Evolutionary conservation across 1,139 yeast genomes (phyloP).

Genomic region (Komagataea norvegica): DNA sequence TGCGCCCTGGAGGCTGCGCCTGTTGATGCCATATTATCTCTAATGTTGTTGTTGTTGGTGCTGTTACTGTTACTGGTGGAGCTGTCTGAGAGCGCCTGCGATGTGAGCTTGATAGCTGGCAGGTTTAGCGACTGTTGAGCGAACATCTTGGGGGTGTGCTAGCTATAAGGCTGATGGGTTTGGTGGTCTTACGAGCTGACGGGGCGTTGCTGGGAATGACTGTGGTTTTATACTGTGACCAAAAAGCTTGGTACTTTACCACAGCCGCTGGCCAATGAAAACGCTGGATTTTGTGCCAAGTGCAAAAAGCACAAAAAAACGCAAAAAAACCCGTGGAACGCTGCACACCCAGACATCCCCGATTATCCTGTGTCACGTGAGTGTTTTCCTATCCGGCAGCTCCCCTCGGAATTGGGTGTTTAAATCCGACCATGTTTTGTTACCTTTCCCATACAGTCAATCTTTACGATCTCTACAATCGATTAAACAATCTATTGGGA

Average conservation of each 20-base stretch:
- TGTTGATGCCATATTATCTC: no score
- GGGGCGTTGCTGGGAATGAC: no score
- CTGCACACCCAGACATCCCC: slow-evolving; percentile 6
- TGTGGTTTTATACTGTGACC: not conserved
- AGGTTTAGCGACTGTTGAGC: slow-evolving; percentile 8
- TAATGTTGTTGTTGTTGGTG: no score
- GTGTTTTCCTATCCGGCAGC: not conserved
- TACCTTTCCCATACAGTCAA: not conserved
- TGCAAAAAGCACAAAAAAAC: slow-evolving; percentile 2
- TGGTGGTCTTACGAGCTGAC: no score
- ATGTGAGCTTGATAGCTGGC: slow-evolving; percentile 10
- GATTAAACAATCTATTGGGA: no score
- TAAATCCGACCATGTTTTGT: no score
- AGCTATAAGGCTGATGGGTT: not conserved
- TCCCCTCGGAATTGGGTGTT: not conserved
- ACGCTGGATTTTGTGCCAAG: slow-evolving; percentile 8
- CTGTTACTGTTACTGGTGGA: not conserved
- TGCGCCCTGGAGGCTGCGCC: no score
- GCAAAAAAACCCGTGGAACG: not conserved
- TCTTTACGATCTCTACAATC: no score
- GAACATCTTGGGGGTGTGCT: slow-evolving; percentile 1
- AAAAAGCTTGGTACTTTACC: not conserved
- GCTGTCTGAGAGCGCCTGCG: slow-evolving; percentile 5
- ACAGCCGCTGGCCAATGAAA: slow-evolving; percentile 4
- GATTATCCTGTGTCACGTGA: not conserved